Evolutionary conservation across 148 eudicot species (phyloP), one percentile per base, ranked within the genome.

Genomic region (Dysphania ambrosioides): DNA sequence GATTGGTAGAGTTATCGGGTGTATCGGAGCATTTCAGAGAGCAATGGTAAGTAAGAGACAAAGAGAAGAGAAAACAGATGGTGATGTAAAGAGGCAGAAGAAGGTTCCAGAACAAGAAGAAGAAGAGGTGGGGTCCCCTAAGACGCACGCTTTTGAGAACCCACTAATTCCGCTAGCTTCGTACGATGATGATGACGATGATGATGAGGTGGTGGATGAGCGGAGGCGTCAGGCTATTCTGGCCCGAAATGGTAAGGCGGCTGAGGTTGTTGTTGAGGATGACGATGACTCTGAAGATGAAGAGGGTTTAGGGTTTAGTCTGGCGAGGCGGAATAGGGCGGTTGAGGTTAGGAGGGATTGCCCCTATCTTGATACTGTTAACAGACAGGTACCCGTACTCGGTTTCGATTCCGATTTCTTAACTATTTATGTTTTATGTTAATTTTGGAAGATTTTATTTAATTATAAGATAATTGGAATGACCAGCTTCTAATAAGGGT

Each of bases 361-460:
- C 62, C 96, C 99, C 1, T 92, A 92, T 77, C 93, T 95, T 24
- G 97, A 95, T 75, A 95, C 97, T 31, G 99, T 95, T 40, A 92
- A 92, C 84, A 91, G 99, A 75, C 97, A 95, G 97, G 99, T 95
- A 82, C n/a, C n/a, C n/a, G n/a, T n/a, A n/a, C n/a, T n/a, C n/a
- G n/a, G n/a, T n/a, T n/a, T n/a, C n/a, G n/a, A n/a, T n/a, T n/a
- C n/a, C n/a, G n/a, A n/a, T n/a, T n/a, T n/a, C n/a, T n/a, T n/a
- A n/a, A n/a, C n/a, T n/a, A n/a, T n/a, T n/a, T n/a, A n/a, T n/a
- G n/a, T n/a, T n/a, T n/a, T n/a, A n/a, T n/a, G n/a, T n/a, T n/a
- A n/a, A n/a, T n/a, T n/a, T n/a, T n/a, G n/a, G n/a, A n/a, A n/a
- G n/a, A n/a, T n/a, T n/a, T n/a, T n/a, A n/a, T n/a, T n/a, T n/a